Conservation (phyloP, 768 basidiomycete genomes). For the Dioszegia aurantiaca region DNA sequence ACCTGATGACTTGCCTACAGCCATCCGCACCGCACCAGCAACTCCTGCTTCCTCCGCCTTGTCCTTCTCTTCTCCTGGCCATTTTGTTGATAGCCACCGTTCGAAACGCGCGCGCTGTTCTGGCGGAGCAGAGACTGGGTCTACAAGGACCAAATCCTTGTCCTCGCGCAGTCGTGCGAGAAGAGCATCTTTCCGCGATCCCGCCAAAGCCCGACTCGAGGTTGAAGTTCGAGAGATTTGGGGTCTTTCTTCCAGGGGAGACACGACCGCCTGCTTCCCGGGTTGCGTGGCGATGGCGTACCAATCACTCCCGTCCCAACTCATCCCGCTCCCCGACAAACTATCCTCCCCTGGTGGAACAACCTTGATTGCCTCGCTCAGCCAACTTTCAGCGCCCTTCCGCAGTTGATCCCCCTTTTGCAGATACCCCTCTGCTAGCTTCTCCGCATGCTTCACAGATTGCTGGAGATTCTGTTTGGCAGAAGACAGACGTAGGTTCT, state of each 20-base stretch:
- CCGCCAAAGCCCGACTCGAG: slow-evolving; percentile 34
- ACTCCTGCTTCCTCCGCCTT: slow-evolving; percentile 34
- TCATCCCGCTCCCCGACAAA: slow-evolving; percentile 53
- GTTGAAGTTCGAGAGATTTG: slow-evolving; percentile 44
- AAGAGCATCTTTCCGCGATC: slow-evolving; percentile 68
- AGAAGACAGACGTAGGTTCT: slow-evolving; percentile 54
- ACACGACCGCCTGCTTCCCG: slow-evolving; percentile 13
- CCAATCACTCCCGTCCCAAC: slow-evolving; percentile 85
- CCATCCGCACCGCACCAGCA: slow-evolving; percentile 43
- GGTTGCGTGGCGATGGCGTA: slow-evolving; percentile 66
- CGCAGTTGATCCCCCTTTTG: slow-evolving; percentile 58
- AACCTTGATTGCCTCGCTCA: slow-evolving; percentile 87
- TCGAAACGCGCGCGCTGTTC: slow-evolving; percentile 37
- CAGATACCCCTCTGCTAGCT: slow-evolving; percentile 73
- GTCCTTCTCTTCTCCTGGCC: slow-evolving; percentile 38
- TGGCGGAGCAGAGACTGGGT: slow-evolving; percentile 61
- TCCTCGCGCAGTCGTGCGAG: slow-evolving; percentile 71
- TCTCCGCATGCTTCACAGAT: slow-evolving; percentile 58
- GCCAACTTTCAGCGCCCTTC: slow-evolving; percentile 58
- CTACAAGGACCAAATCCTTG: slow-evolving; percentile 68
- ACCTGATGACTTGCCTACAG: slow-evolving; percentile 34
- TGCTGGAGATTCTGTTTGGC: slow-evolving; percentile 61
- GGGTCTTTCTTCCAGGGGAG: slow-evolving; percentile 22
- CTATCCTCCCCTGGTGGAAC: slow-evolving; percentile 70
- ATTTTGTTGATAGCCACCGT: slow-evolving; percentile 34